A percentile compares a stretch with the other conserved stretches of the same genome.
Evolutionary conservation across 106 monocot genomes (phyloP).

Genomic region (Dendrobium huoshanense): DNA sequence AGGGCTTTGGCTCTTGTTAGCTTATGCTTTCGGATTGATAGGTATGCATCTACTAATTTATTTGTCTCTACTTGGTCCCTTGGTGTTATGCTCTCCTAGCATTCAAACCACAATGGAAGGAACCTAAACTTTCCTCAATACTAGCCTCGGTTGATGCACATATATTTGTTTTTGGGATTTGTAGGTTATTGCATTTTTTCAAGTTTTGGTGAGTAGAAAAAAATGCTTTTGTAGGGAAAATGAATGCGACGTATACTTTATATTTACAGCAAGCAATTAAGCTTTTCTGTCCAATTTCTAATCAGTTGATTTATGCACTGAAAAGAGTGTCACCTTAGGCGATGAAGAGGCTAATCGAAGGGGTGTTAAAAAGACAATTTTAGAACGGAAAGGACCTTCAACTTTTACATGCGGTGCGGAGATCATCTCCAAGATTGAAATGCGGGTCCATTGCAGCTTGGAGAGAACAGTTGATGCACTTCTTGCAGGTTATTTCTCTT

Average conservation of each 20-base stretch:
- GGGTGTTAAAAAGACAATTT: slow-evolving; percentile 75
- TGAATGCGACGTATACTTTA: neutral
- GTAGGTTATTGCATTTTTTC: neutral
- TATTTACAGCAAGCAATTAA: neutral
- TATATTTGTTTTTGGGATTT: no score
- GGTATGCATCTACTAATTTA: no score
- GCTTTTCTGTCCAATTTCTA: neutral
- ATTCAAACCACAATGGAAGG: no score
- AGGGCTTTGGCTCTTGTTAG: no score
- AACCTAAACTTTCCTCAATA: no score
- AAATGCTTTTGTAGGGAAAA: neutral
- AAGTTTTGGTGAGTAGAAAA: neutral
- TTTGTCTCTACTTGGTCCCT: no score
- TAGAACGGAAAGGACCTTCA: slow-evolving; percentile 84
- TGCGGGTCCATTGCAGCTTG: slow-evolving; percentile 64
- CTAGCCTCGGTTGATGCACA: no score
- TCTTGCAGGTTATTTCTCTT: slow-evolving; percentile 54
- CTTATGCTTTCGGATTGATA: no score
- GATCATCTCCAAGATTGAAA: slow-evolving; percentile 79
- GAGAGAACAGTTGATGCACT: slow-evolving; percentile 86
- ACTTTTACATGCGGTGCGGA: slow-evolving; percentile 80
- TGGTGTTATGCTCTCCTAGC: no score
- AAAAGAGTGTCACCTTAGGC: slow-evolving; percentile 85
- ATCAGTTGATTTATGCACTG: slow-evolving; percentile 1
- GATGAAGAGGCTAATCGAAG: slow-evolving; percentile 89